These are phyloP conservation scores for Fusarium compactum DNA, from an alignment of 2,329 filamentous ascomycete species.

Conservation along the genomic window DNA sequence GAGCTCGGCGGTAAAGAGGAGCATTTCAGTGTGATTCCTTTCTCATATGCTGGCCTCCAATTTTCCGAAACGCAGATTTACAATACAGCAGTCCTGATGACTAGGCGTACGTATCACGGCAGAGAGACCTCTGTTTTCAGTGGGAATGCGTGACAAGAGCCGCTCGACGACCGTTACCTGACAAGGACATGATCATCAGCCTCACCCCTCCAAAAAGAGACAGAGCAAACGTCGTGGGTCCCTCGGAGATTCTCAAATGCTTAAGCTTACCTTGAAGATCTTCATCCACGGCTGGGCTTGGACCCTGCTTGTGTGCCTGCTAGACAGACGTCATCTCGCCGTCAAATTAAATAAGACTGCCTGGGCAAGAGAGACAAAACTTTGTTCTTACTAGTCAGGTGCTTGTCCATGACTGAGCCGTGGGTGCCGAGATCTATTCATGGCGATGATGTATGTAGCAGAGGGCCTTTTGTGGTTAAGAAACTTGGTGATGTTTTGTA, in stretches of 20 bases:
- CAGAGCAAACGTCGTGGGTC: constrained; percentile 12
- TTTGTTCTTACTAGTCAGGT: constrained; percentile 22
- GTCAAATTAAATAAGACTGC: constrained; percentile 12
- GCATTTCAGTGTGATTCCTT: constrained; percentile 14
- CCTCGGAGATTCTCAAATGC: constrained; percentile 38
- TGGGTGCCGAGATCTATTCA: constrained; percentile 11
- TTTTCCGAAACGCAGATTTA: background rate
- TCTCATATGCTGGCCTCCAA: background rate
- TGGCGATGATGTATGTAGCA: background rate
- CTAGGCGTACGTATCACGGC: constrained; percentile 30
- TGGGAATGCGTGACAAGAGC: constrained; percentile 29
- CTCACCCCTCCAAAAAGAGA: constrained; percentile 1
- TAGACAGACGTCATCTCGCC: constrained; percentile 34
- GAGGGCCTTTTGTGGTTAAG: background rate
- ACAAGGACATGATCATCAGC: constrained; percentile 28
- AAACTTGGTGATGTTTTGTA: constrained; percentile 4
- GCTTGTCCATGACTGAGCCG: constrained; percentile 18
- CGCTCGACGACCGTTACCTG: constrained; percentile 28
- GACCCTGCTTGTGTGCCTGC: constrained; percentile 38
- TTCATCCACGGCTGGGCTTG: constrained; percentile 23
- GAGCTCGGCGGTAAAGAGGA: constrained; percentile 33
- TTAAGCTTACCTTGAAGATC: constrained; percentile 46
- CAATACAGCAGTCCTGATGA: background rate
- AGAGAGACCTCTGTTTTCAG: constrained; percentile 10
- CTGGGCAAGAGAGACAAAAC: constrained; percentile 9